Evolutionary conservation across 768 basidiomycete genomes (phyloP), one percentile per base, ranked within the genome.

Genomic region (Lentinula edodes): DNA sequence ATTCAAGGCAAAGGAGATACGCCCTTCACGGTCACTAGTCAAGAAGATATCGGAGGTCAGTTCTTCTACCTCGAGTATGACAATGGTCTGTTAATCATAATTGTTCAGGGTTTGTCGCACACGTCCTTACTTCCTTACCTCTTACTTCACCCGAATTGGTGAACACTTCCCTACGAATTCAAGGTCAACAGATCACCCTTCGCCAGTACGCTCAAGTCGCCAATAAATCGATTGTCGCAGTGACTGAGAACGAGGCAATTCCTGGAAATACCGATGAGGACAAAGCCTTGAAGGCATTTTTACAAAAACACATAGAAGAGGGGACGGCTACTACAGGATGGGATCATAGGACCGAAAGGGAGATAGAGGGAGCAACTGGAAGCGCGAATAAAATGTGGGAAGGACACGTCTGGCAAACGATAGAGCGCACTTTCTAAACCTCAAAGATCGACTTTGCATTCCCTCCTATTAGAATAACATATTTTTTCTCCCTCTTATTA

Each of bases 111-210:
- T 77, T 74, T 46, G 52, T 72, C 32, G 76, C 69, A 13, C 66
- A 77, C 52, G 64, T 75, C 50, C 67, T 76, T 53, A 76, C 75
- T 6, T 67, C 70, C 1, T 60, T 74, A 1, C 70, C 74, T 0
- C 51, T 65, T 0, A 56, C 64, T 15, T 56, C 55, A 5, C 41
- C 41, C 1, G 62, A 68, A 32, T 67, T 75, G 20, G 68, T 69
- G 7, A 62, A 77, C 57, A 62, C 60, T 1, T 68, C 68, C 7
- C 72, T 76, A 65, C 74, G 74, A 28, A 68, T 76, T 28, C 63
- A 77, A 61, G 76, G 76, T n/a, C 70, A 76, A 28, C 70, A 72
- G 4, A 62, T 43, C 12, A 68, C 67, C 8, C 66, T 74, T 9
- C 57, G 64, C 16, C 64, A 70, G 0, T 58, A 71, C 18, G 75